Base-by-base conservation (phyloP, 83 land plant species). In the Picea abies region DNA sequence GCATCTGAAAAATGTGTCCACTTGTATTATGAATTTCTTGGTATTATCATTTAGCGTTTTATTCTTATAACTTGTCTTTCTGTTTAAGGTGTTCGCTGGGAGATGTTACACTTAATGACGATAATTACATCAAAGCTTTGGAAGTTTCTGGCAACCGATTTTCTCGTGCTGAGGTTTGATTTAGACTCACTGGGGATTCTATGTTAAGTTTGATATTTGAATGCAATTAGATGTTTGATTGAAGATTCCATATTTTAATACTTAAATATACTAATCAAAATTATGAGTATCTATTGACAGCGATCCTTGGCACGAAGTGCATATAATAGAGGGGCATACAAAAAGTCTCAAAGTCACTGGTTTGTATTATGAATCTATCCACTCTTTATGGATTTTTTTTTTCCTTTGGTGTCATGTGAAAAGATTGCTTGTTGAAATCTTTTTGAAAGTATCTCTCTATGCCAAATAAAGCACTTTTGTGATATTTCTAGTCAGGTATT, bases 301-400 rank as follows among this genome's bases (percentile, higher is more conserved):
- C 87, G 99, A n/a, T 92, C 96, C 10, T 88, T 97, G 78, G 99
- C 96, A 79, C 92, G 97, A 35, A 91, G 90, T 87, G 93, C 99
- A 68, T 94, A 96, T 76, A 89, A 89, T 58, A 89, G 93, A 85
- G 93, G 90, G 25, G 97, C 96, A 23, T 97, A 88, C 87, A 85
- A 85, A 37, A 85, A 79, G 70, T 90, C 99, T 15, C 91, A 93
- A 88, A 67, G 68, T 61, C 91, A 96, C 15, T 97, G 99, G 98
- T 95, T 85, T 76, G 44, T 20, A 52, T 52, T 76, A 14, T 47
- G n/a, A 41, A 62, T 60, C 69, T 78, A 32, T 49, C 44, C 39
- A 16, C 26, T 8, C 37, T 78, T 63, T 32, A 79, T 6, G 1
- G 60, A 14, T 49, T 56, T 82, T 65, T 70, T 79, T 29, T 15